Conservation (phyloP, 345 rosid species). For the Eucalyptus cloeziana region DNA sequence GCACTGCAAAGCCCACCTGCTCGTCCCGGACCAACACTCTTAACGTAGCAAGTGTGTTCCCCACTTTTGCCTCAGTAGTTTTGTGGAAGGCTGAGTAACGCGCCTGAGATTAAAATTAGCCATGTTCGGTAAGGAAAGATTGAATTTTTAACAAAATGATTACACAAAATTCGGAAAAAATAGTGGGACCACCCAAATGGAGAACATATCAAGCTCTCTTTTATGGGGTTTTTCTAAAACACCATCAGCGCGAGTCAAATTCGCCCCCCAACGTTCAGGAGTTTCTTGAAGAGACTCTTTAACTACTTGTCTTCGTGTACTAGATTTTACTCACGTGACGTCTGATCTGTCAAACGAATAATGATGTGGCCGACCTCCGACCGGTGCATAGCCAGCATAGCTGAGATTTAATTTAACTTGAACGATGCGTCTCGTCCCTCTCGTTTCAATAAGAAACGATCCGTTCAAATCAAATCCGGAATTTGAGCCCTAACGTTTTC, state of each 20-base stretch:
- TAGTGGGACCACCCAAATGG: not conserved
- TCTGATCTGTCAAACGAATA: not conserved
- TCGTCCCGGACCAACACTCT: not conserved
- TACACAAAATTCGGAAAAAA: no score
- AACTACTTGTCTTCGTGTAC: no score
- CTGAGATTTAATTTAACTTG: not conserved
- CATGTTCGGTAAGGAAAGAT: not conserved
- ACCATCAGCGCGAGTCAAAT: not conserved
- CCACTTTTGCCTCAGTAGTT: not conserved
- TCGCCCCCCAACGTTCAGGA: not conserved
- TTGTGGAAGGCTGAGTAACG: not conserved
- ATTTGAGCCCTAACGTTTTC: not conserved
- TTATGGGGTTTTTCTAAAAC: not conserved
- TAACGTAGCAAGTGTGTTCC: not conserved
- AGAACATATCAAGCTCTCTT: not conserved
- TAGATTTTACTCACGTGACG: not conserved
- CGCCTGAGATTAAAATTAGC: not conserved
- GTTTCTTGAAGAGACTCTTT: no score
- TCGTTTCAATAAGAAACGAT: not conserved
- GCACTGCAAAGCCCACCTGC: not conserved
- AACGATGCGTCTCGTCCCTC: not conserved
- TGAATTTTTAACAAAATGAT: not conserved
- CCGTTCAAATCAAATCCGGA: not conserved
- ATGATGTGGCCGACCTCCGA: not conserved
- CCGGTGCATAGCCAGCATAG: not conserved